Evolutionary conservation across 768 basidiomycete species (phyloP).

Genomic region (Leccinum pellstonianum): DNA sequence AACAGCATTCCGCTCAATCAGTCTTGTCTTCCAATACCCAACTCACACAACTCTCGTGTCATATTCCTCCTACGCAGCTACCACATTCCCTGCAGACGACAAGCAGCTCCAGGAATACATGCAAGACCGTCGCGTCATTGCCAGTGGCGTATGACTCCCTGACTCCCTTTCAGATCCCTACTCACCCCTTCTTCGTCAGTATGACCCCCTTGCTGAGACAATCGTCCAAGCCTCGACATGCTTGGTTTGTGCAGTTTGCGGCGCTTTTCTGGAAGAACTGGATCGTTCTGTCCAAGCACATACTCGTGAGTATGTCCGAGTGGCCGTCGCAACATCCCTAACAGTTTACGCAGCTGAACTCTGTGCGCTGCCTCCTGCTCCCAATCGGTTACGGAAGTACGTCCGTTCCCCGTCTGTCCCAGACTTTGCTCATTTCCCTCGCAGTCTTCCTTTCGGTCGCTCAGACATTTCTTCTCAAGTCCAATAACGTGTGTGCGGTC

Average conservation of each 20-base stretch:
- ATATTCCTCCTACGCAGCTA: slow-evolving; percentile 39
- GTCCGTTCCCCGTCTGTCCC: not conserved
- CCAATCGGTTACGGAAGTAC: slow-evolving; percentile 59
- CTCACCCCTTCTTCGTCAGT: slow-evolving; percentile 44
- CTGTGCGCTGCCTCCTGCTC: slow-evolving; percentile 59
- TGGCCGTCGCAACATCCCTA: not conserved
- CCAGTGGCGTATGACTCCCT: slow-evolving; percentile 48
- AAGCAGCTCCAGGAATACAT: slow-evolving; percentile 69
- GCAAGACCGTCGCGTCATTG: slow-evolving; percentile 74
- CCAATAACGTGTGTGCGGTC: slow-evolving; percentile 50
- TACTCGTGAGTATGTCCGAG: slow-evolving; percentile 45
- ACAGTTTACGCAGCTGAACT: slow-evolving; percentile 44
- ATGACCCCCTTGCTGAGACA: slow-evolving; percentile 92
- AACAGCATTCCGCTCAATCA: no score
- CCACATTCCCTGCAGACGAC: slow-evolving; percentile 65
- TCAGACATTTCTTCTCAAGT: slow-evolving; percentile 55
- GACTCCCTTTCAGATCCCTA: not conserved
- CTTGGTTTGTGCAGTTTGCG: slow-evolving; percentile 49
- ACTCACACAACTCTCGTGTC: no score
- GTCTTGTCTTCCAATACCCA: no score
- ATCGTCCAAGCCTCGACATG: slow-evolving; percentile 16
- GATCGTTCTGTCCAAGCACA: slow-evolving; percentile 67
- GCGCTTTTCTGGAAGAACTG: slow-evolving; percentile 72
- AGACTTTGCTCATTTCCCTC: not conserved
- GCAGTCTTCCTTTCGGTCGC: slow-evolving; percentile 60